These are phyloP conservation scores for Trichosphaerium sp. DNA, from an alignment of 78 protist species.

Conservation along the genomic window DNA sequence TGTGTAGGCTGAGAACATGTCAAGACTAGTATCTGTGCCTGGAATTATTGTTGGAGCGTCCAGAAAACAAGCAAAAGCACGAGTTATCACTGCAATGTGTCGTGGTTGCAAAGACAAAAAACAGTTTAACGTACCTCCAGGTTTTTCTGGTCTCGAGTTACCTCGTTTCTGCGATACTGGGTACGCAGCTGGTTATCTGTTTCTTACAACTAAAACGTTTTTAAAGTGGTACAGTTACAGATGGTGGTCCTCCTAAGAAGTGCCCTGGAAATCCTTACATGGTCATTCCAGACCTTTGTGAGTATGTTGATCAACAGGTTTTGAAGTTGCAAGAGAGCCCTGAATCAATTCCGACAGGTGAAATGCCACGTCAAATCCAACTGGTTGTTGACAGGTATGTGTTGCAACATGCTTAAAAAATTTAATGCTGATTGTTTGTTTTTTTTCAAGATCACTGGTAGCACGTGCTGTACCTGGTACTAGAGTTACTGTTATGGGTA, in stretches of 20 bases:
- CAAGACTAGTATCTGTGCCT: slow-evolving; percentile 57
- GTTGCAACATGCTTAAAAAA: background rate
- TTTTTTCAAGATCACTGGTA: slow-evolving; percentile 36
- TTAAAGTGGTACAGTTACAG: background rate
- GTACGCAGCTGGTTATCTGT: background rate
- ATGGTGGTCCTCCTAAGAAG: background rate
- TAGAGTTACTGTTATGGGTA: slow-evolving; percentile 75
- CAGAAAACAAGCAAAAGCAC: slow-evolving; percentile 53
- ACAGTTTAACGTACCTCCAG: slow-evolving; percentile 29
- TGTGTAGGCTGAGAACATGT: slow-evolving; percentile 35
- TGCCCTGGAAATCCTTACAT: slow-evolving; percentile 80
- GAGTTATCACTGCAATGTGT: slow-evolving; percentile 39
- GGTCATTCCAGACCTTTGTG: slow-evolving; percentile 53
- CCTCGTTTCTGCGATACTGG: slow-evolving; percentile 66
- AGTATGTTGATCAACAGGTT: slow-evolving; percentile 74
- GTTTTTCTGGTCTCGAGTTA: slow-evolving; percentile 46
- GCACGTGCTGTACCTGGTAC: slow-evolving; percentile 80
- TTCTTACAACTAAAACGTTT: background rate
- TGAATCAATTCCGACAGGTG: slow-evolving; percentile 96
- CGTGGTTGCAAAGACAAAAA: slow-evolving; percentile 25
- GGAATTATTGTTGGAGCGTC: slow-evolving; percentile 85
- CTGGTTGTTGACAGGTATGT: slow-evolving; percentile 62
- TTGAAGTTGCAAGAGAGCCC: slow-evolving; percentile 96
- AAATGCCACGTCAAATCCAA: slow-evolving; percentile 91
- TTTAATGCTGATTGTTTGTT: slow-evolving; percentile 14